Evolutionary conservation across 805 yeast genomes (phyloP), one percentile per base, ranked within the genome.

Genomic region (Wickerhamiella musiphila): DNA sequence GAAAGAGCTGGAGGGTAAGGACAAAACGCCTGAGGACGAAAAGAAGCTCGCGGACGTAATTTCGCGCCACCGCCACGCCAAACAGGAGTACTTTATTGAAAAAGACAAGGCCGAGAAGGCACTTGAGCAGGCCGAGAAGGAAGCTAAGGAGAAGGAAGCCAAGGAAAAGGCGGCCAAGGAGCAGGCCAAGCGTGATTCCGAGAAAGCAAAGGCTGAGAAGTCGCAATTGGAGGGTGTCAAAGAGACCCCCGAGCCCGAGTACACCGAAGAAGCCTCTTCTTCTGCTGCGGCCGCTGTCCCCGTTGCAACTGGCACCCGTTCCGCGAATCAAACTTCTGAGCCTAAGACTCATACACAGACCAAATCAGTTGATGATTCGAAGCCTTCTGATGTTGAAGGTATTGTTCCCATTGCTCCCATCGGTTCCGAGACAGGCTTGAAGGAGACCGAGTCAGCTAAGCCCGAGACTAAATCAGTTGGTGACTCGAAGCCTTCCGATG

Each of bases 141-240:
- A 43, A 37, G 48, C 42, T 14, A 74, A 76, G 66, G 73, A 75
- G 58, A 42, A 52, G 48, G 19, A 37, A 23, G 25, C 28, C n/a
- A n/a, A n/a, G 25, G 28, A 23, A 8, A 31, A 14, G 14, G 36
- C 27, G 33, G 28, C 38, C 21, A 37, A 39, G 40, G 36, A 28
- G 21, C 35, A 41, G 35, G 29, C 18, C 15, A 29, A 35, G 22
- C 45, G 42, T 26, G 24, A 28, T 8, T 39, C 35, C 27, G 37
- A 35, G 26, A 41, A 38, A 37, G 26, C 25, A 21, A 12, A 28
- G 10, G 26, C 33, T 26, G 36, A 30, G 33, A 18, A 15, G 26
- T 16, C 26, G 17, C 26, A 34, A 3, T 18, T n/a, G 26, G 13
- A 29, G 32, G 41, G 33, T n/a, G 35, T 29, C 33, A 41, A 37